A percentile compares a stretch with the other conserved stretches of the same genome.
phyloP scores from a whole-genome alignment of 192 early-diverging fungal species.

The Coemansia sp. region DNA sequence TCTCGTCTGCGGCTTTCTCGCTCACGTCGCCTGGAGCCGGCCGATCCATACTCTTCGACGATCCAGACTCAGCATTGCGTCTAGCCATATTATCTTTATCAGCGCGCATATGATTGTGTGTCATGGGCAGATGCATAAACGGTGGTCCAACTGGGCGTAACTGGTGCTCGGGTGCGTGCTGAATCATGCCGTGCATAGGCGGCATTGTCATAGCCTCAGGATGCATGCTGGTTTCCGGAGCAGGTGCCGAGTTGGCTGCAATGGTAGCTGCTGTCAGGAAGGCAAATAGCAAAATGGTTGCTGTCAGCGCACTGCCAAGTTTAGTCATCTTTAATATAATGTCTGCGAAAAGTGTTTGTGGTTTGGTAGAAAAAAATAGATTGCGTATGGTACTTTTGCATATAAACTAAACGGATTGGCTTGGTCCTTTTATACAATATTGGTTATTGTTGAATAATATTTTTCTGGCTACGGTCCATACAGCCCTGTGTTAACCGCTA shows the following conservation, averaged over 20 bases:
- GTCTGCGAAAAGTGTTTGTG: background rate
- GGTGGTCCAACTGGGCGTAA: background rate
- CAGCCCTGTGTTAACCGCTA: background rate
- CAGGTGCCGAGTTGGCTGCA: background rate
- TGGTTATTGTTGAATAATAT: background rate
- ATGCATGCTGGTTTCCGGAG: background rate
- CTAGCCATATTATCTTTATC: background rate
- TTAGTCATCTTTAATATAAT: background rate
- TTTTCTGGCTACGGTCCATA: background rate
- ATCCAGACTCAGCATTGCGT: background rate
- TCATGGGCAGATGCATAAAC: background rate
- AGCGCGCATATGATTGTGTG: background rate
- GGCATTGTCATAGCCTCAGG: background rate
- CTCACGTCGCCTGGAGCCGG: background rate
- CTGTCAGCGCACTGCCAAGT: background rate
- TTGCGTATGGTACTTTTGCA: background rate
- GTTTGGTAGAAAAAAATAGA: background rate
- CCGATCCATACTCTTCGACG: background rate
- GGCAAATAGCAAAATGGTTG: background rate
- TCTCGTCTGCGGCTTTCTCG: background rate
- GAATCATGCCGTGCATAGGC: background rate
- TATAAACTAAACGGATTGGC: too few relatives aligned
- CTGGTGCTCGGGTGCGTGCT: background rate
- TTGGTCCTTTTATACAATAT: background rate
- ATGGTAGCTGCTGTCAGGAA: background rate